Conservation (phyloP, 2,329 filamentous ascomycete genomes). For the Colletotrichum sublineola region DNA sequence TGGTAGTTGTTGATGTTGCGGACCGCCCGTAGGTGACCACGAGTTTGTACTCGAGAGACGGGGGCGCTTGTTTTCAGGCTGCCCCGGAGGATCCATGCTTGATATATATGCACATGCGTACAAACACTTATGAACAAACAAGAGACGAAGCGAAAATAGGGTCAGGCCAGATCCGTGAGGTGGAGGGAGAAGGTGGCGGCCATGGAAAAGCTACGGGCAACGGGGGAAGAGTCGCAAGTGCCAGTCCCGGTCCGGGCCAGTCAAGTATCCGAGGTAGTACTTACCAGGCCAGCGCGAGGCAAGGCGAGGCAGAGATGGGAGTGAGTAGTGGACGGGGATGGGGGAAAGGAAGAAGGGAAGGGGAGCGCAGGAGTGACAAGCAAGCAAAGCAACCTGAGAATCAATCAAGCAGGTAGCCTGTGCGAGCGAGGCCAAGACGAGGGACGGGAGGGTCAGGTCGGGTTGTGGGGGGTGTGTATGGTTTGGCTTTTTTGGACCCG, state of each 20-base stretch:
- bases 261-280: constrained; percentile 9
- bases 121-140: constrained; percentile 43
- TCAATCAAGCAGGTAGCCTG: constrained; percentile 33
- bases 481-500: neutral
- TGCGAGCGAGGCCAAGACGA: constrained; percentile 34
- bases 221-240: constrained; percentile 34
- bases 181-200: constrained; percentile 43
- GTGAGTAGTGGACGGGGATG: constrained; percentile 30
- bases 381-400: constrained; percentile 27
- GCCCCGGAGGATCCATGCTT: constrained; percentile 72
- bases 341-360: constrained; percentile 23
- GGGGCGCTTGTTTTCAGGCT: constrained; percentile 71
- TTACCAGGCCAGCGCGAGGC: constrained; percentile 27
- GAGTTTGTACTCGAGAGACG: constrained; percentile 62
- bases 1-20: constrained; percentile 60
- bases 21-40: constrained; percentile 58
- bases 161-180: constrained; percentile 44
- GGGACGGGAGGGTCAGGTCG: constrained; percentile 14
- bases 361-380: constrained; percentile 17
- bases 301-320: constrained; percentile 24
- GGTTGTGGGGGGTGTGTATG: neutral
- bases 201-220: constrained; percentile 53
- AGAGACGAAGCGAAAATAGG: constrained; percentile 43
- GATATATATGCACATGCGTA: constrained; percentile 60
- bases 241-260: constrained; percentile 26